A percentile compares a stretch with the other conserved stretches of the same genome.
phyloP scores from a whole-genome alignment of 2,329 filamentous ascomycete genomes.

The Pseudogymnoascus sp. region DNA sequence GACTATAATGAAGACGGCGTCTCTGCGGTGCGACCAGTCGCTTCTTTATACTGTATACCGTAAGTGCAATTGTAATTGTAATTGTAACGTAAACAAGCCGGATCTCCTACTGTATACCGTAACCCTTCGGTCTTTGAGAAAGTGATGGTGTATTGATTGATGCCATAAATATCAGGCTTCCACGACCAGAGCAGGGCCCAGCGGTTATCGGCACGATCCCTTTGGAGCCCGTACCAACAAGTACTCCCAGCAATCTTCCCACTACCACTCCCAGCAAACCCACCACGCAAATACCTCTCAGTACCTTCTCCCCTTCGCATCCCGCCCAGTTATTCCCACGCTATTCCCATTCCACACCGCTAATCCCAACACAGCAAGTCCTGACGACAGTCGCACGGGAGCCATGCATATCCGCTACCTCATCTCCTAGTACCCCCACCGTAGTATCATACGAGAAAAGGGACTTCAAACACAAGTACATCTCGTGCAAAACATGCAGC shows the following conservation, averaged over 20 bases:
- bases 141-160: too few species aligned
- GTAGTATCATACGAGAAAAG: background rate
- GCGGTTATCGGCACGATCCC: background rate
- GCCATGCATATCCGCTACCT: background rate
- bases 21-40: background rate
- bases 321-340: background rate
- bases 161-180: background rate
- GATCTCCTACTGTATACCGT: background rate
- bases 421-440: accelerated
- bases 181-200: too few species aligned
- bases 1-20: background rate
- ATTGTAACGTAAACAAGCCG: background rate
- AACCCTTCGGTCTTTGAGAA: background rate
- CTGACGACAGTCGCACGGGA: background rate
- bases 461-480: background rate
- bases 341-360: background rate
- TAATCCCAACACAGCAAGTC: background rate
- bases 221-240: too few species aligned
- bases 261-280: background rate
- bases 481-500: background rate
- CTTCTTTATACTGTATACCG: background rate
- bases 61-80: too few species aligned
- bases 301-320: background rate
- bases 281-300: background rate
- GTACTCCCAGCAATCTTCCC: too few species aligned